A percentile compares a stretch with the other conserved stretches of the same genome.
Evolutionary conservation across 148 eudicot genomes (phyloP).

Genomic region (Pouteria glomerata): DNA sequence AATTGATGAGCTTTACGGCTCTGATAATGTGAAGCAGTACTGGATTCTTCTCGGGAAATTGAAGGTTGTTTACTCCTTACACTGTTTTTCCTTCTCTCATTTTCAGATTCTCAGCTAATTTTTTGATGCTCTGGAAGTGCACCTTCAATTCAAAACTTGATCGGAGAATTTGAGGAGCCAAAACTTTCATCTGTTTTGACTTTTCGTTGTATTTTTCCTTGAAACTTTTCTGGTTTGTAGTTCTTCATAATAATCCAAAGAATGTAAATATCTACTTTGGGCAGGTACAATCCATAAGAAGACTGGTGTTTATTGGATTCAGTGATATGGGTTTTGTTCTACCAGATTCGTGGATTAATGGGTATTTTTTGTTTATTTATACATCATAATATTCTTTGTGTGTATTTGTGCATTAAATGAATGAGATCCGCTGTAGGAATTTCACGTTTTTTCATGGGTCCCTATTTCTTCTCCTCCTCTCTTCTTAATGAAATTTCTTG

Average conservation of each 20-base stretch:
- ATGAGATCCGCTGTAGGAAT: constrained; percentile 7
- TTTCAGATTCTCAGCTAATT: not conserved
- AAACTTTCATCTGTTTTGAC: not conserved
- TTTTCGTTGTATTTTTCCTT: not conserved
- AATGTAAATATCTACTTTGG: not conserved
- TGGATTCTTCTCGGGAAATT: not conserved
- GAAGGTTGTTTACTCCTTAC: not conserved
- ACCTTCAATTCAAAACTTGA: not conserved
- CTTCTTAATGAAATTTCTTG: not conserved
- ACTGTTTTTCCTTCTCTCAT: not conserved
- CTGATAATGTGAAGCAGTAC: not conserved
- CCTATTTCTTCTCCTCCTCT: not conserved
- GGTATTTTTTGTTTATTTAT: not conserved
- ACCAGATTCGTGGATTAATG: constrained; percentile 11
- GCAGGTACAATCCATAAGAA: not conserved
- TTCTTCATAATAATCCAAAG: not conserved
- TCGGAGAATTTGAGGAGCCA: not conserved
- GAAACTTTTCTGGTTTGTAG: not conserved
- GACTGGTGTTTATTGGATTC: constrained; percentile 9
- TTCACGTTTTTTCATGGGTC: not conserved
- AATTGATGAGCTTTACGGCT: not conserved
- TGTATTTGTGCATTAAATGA: not conserved
- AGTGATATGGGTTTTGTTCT: constrained; percentile 1
- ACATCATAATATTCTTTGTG: not conserved
- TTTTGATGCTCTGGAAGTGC: not conserved